phyloP scores from a whole-genome alignment of 306 rosid genomes.

The Prunus campanulata region DNA sequence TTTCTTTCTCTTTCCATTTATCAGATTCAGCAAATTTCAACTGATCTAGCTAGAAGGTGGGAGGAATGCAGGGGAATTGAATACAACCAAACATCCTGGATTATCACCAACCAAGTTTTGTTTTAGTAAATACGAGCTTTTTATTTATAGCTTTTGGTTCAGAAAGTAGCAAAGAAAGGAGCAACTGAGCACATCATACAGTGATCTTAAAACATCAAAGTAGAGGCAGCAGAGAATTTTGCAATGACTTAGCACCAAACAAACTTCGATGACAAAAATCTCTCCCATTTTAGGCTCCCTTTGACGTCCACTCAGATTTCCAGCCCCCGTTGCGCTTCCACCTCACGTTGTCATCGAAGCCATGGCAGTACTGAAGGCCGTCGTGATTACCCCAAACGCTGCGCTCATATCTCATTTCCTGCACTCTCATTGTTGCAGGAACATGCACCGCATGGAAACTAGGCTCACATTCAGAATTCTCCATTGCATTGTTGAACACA shows the following conservation, averaged over 20 bases:
- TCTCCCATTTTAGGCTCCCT: constrained; percentile 24
- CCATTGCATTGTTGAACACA: constrained; percentile 1
- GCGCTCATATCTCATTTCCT: constrained; percentile 29
- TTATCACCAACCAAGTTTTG: not conserved
- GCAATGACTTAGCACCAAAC: constrained; percentile 4
- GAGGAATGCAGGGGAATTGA: not conserved
- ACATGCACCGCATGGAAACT: constrained; percentile 15
- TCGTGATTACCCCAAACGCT: constrained; percentile 15
- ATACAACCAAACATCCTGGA: not conserved
- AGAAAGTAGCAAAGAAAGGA: not conserved
- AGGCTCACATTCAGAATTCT: constrained; percentile 14
- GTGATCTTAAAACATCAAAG: not conserved
- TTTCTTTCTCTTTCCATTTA: no score
- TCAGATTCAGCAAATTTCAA: not conserved
- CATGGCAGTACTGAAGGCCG: not conserved
- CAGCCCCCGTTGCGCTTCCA: constrained; percentile 17
- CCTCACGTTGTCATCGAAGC: not conserved
- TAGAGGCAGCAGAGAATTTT: not conserved
- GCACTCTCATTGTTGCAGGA: constrained; percentile 12
- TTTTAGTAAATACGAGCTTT: not conserved
- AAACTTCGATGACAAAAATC: not conserved
- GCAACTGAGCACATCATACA: not conserved
- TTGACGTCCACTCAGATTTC: constrained; percentile 23
- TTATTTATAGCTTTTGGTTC: not conserved
- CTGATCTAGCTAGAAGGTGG: not conserved